Conservation (phyloP, 139 green algal genomes). For the Closterium sp. region DNA sequence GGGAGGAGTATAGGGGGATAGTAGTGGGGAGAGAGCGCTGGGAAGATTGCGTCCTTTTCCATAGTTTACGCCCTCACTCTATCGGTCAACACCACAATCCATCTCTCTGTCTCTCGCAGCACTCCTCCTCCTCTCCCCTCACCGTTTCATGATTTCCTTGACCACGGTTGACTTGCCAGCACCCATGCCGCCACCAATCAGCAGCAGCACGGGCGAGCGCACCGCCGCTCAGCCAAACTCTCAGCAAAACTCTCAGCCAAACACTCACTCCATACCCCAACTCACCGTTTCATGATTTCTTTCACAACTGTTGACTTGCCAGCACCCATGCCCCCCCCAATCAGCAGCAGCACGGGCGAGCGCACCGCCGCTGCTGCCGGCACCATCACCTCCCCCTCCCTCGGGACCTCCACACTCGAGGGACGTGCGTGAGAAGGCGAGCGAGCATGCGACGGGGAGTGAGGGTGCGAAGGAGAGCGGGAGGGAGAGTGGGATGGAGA, state of each 20-base stretch:
- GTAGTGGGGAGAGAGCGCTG: neutral
- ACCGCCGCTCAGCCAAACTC: neutral
- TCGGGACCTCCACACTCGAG: no score
- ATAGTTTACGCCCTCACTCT: conserved; percentile 1
- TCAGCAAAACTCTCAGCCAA: neutral
- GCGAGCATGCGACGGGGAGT: no score
- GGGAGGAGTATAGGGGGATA: neutral
- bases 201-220: neutral
- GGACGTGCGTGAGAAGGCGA: neutral
- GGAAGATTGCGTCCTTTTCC: conserved; percentile 33
- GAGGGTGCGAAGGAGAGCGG: no score
- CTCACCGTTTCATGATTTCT: conserved; percentile 14
- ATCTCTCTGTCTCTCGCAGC: neutral
- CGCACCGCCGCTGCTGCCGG: neutral
- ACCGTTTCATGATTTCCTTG: conserved; percentile 15
- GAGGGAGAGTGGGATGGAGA: neutral
- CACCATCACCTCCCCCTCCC: conserved; percentile 6
- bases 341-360: conserved; percentile 22
- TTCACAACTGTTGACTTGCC: conserved; percentile 38
- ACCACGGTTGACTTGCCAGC: conserved; percentile 43
- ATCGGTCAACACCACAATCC: neutral
- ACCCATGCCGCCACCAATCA: conserved; percentile 38
- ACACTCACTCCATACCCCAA: neutral
- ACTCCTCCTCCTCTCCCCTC: neutral
- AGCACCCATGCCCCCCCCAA: conserved; percentile 44